phyloP scores from a whole-genome alignment of 2,329 filamentous ascomycete species.

The Nannizziopsis barbatae region DNA sequence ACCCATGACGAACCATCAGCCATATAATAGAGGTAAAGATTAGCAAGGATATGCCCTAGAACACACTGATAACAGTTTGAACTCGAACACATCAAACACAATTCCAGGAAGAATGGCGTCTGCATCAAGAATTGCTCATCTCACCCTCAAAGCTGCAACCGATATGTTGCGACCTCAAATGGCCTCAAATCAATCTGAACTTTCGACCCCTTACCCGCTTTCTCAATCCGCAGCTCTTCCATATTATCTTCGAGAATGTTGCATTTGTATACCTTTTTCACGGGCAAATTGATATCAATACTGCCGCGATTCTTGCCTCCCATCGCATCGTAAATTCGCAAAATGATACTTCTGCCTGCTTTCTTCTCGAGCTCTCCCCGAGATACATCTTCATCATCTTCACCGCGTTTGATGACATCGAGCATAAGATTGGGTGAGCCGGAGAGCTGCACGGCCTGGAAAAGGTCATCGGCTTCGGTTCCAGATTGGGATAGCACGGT shows the following conservation, averaged over 20 bases:
- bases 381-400: constrained; percentile 62
- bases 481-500: constrained; percentile 39
- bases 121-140: too few species aligned
- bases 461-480: constrained; percentile 18
- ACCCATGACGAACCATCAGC: too few species aligned
- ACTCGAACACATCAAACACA: too few species aligned
- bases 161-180: constrained; percentile 78
- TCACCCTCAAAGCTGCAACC: constrained; percentile 46
- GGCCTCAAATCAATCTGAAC: constrained; percentile 58
- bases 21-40: too few species aligned
- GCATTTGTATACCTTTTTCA: constrained; percentile 68
- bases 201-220: constrained; percentile 27
- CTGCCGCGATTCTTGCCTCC: constrained; percentile 67
- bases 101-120: too few species aligned
- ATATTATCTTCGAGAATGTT: constrained; percentile 84
- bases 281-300: constrained; percentile 55
- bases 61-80: too few species aligned
- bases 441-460: constrained; percentile 54
- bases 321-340: constrained; percentile 78
- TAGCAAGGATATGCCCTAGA: too few species aligned
- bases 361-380: constrained; percentile 51
- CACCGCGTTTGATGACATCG: constrained; percentile 87
- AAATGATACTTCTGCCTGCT: constrained; percentile 65
- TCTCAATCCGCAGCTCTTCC: constrained; percentile 49
- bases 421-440: constrained; percentile 61